Percentiles rank a stretch among this genome's conserved stretches.
These are phyloP conservation scores for Nannochloropsis gaditana DNA, from an alignment of 108 stramenopile species.

Conservation along the genomic window DNA sequence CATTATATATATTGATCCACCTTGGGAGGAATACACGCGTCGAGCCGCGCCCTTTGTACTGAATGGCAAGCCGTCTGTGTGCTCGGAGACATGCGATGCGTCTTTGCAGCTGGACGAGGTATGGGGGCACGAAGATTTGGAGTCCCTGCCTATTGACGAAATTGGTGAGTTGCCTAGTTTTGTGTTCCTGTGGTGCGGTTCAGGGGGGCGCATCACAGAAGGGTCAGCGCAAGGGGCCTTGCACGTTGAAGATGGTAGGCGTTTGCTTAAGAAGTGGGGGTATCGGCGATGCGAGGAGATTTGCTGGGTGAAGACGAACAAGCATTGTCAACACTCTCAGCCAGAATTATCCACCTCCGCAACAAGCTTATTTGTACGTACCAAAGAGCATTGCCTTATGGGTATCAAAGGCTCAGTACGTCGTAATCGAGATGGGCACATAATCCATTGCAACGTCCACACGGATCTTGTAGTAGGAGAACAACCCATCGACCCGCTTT, in stretches of 20 bases:
- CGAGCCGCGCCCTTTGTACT: constrained; percentile 1
- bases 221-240: not conserved
- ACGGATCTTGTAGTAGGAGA: constrained; percentile 13
- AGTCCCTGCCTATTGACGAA: not conserved
- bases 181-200: constrained; percentile 3
- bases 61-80: not conserved
- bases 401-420: constrained; percentile 22
- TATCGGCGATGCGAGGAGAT: constrained; percentile 6
- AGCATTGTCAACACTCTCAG: not conserved
- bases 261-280: constrained; percentile 13
- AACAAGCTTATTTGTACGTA: not conserved
- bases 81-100: not conserved
- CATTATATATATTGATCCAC: not conserved
- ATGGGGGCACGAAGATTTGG: not conserved
- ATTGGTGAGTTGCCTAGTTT: not conserved
- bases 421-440: not conserved
- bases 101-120: not conserved
- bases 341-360: not conserved
- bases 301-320: constrained; percentile 13
- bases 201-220: not conserved
- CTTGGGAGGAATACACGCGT: constrained; percentile 21
- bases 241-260: constrained; percentile 14
- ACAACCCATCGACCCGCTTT: not conserved
- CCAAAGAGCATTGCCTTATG: constrained; percentile 23
- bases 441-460: constrained; percentile 18